Evolutionary conservation across 2,329 filamentous ascomycete genomes (phyloP).

Genomic region (Macrophomina tecta): DNA sequence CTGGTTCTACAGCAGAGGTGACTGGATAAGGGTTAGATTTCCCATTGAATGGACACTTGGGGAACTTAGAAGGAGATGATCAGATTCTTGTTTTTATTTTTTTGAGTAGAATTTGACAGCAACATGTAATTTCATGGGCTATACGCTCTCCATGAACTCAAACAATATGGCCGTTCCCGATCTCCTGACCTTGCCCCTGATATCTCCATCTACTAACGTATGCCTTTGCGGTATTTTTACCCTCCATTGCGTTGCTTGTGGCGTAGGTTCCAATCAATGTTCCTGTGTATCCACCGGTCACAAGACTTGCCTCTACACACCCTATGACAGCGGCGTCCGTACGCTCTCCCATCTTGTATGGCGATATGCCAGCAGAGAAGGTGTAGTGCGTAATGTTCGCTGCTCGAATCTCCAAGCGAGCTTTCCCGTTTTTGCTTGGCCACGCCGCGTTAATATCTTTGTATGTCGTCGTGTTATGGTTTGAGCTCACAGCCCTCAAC

Average conservation of each 20-base stretch:
- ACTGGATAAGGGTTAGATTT: not conserved
- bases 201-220: conserved; percentile 59
- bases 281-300: conserved; percentile 39
- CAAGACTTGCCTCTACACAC: conserved; percentile 34
- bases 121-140: too few species aligned
- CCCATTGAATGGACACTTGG: conserved; percentile 1
- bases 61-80: not conserved
- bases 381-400: conserved; percentile 55
- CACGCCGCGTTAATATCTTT: conserved; percentile 45
- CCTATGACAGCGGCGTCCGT: conserved; percentile 32
- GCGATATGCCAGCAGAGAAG: conserved; percentile 36
- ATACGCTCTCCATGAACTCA: not conserved
- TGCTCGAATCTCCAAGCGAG: conserved; percentile 51
- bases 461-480: conserved; percentile 50
- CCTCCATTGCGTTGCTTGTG: conserved; percentile 55
- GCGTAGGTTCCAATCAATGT: conserved; percentile 59
- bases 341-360: not conserved
- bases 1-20: not conserved
- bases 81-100: not conserved
- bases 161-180: not conserved
- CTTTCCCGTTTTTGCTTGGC: conserved; percentile 43
- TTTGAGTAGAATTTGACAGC: not conserved
- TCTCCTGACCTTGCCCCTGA: conserved; percentile 34
- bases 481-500: conserved; percentile 46
- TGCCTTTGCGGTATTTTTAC: conserved; percentile 49